Evolutionary conservation across 495 filamentous ascomycete genomes (phyloP).

Genomic region (Penicillium macrosclerotiorum): DNA sequence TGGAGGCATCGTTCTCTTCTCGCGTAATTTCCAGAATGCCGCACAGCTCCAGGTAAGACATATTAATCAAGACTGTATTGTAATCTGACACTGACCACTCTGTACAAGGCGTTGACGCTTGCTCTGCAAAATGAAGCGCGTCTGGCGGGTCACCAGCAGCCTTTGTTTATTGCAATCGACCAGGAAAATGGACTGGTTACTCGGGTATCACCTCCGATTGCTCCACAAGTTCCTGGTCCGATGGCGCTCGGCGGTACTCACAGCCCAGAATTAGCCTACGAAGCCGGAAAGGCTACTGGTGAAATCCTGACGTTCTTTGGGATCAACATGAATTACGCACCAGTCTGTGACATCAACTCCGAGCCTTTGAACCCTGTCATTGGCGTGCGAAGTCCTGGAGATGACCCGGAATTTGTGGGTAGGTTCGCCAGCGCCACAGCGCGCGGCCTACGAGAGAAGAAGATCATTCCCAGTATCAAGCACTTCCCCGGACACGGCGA

Average conservation of each 20-base stretch:
- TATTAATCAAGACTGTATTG: not conserved
- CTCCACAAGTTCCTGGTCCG: conserved; percentile 38
- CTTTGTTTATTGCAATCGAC: conserved; percentile 45
- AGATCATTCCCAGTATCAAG: conserved; percentile 40
- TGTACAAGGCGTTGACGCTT: conserved; percentile 30
- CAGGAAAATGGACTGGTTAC: conserved; percentile 47
- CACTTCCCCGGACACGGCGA: conserved; percentile 47
- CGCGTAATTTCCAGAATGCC: conserved; percentile 41
- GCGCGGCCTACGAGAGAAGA: conserved; percentile 35
- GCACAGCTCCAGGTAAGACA: conserved; percentile 37
- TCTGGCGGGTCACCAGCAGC: conserved; percentile 36
- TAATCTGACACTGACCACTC: not conserved
- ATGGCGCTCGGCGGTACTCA: conserved; percentile 44
- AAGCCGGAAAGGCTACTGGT: conserved; percentile 35
- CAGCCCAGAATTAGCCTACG: conserved; percentile 37
- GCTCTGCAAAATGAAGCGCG: conserved; percentile 41
- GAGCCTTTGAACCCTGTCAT: conserved; percentile 45
- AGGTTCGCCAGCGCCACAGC: conserved; percentile 37
- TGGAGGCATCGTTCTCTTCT: conserved; percentile 48
- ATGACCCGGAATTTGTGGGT: conserved; percentile 40
- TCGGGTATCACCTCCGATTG: conserved; percentile 43
- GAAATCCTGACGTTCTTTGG: conserved; percentile 36
- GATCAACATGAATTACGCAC: conserved; percentile 47
- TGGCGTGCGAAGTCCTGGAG: conserved; percentile 41
- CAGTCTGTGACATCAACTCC: conserved; percentile 45